Base-by-base conservation (phyloP, 257 asterid genomes). In the Verbascum thapsus region DNA sequence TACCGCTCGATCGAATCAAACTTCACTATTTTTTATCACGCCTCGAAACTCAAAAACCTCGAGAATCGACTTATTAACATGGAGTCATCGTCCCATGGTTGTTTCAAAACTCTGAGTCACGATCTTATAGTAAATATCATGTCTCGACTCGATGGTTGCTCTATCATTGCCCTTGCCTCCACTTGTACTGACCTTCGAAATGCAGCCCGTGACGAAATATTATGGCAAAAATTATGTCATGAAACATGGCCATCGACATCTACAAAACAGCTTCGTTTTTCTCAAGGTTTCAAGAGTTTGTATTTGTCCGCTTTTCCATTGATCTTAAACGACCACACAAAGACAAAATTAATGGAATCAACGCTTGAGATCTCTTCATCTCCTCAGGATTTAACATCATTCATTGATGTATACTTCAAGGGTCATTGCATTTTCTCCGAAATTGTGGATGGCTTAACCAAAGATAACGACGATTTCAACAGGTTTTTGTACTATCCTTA, bases 191-290 rank as follows among this genome's bases (percentile, higher is more conserved):
- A 52, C 49, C 54, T 59, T 8, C 26, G 56, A 6, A 48, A 10
- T 2, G 63, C 68, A 11, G 47, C 63, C 22, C n/a, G 11, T 40
- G 63, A 59, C 4, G 57, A 59, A 8, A 19, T 18, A 30, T 12
- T 68, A 12, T 68, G 74, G 68, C 35, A 41, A 7, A 41, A 60
- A 37, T 30, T 68, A 9, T 68, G 74, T 39, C 26, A 52, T 26
- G n/a, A 60, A 7, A 59, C 68, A 16, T 68, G 74, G 74, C 74
- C 74, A n/a, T 59, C 74, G 6, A 68, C 68, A 15, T 50, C 74
- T 16, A 40, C 7, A n/a, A 20, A 6, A 13, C 61, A 19, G 16
- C 49, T 39, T 30, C 26, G 22, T 2, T 7, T 32, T 13, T 17
- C 32, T 3, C 47, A 19, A 39, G 45, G 61, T 50, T 68, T 50